Evolutionary conservation across 345 rosid species (phyloP).

Genomic region (Gossypium herbaceum): DNA sequence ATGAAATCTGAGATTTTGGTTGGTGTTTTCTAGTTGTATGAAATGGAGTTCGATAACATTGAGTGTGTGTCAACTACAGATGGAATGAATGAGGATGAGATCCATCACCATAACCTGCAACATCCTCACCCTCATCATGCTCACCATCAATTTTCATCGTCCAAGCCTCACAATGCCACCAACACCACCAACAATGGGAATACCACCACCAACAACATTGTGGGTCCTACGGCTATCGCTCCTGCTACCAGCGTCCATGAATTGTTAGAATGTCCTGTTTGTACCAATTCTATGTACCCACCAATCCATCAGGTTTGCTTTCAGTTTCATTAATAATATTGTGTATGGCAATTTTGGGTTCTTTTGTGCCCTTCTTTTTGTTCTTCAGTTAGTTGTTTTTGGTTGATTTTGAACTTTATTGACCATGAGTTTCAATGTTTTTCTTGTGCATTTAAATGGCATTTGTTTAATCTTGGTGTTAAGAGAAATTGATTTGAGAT

Average conservation of each 20-base stretch:
- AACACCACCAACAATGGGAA: slow-evolving; percentile 23
- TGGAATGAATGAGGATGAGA: too few relatives aligned
- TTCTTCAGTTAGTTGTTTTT: too few relatives aligned
- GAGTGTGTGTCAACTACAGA: too few relatives aligned
- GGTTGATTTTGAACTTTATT: too few relatives aligned
- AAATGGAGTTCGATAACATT: slow-evolving; percentile 61
- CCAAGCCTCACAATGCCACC: slow-evolving; percentile 47
- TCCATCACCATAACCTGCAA: too few relatives aligned
- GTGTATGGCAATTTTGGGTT: too few relatives aligned
- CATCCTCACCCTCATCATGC: slow-evolving; percentile 29
- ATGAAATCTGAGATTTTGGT: neutral
- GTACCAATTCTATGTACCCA: too few relatives aligned
- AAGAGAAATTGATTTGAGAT: neutral
- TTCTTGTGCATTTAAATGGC: neutral
- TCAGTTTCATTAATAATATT: too few relatives aligned
- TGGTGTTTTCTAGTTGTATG: neutral
- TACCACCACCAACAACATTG: slow-evolving; percentile 29
- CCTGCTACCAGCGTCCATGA: slow-evolving; percentile 81
- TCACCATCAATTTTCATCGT: slow-evolving; percentile 54
- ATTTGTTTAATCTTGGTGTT: too few relatives aligned
- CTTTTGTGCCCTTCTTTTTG: too few relatives aligned
- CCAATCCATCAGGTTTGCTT: too few relatives aligned
- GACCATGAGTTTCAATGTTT: neutral
- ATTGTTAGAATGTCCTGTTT: too few relatives aligned
- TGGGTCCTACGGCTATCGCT: slow-evolving; percentile 56